phyloP scores from a whole-genome alignment of 192 early-diverging fungal genomes.

The Umbelopsis vinacea region DNA sequence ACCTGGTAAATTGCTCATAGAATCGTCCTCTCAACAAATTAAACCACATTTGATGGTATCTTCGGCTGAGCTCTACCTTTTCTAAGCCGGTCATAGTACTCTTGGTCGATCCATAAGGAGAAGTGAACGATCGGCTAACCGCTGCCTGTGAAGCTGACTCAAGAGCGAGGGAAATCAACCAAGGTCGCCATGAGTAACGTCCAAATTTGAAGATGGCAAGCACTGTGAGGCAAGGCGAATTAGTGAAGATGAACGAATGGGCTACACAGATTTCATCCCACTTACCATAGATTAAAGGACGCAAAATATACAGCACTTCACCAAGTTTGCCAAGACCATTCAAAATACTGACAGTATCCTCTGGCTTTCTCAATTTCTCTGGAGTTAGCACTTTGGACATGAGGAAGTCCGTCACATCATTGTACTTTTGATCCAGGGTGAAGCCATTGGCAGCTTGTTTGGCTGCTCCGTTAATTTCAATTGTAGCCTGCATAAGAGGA shows the following conservation, averaged over 20 bases:
- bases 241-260: not conserved
- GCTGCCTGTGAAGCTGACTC: slow-evolving; percentile 64
- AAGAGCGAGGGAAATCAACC: slow-evolving; percentile 77
- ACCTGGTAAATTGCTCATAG: slow-evolving; percentile 79
- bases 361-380: slow-evolving; percentile 67
- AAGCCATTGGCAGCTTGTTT: slow-evolving; percentile 24
- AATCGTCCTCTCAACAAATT: slow-evolving; percentile 88
- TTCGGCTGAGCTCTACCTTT: slow-evolving; percentile 73
- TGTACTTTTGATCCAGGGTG: slow-evolving; percentile 22
- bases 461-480: slow-evolving; percentile 27
- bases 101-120: slow-evolving; percentile 42
- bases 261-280: not conserved
- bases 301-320: slow-evolving; percentile 82
- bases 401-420: slow-evolving; percentile 58
- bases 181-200: slow-evolving; percentile 78
- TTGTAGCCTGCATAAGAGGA: slow-evolving; percentile 22
- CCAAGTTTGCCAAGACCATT: slow-evolving; percentile 46
- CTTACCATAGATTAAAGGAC: slow-evolving; percentile 86
- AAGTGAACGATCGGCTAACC: slow-evolving; percentile 40
- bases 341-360: slow-evolving; percentile 68
- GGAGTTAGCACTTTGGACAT: slow-evolving; percentile 60
- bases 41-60: slow-evolving; percentile 75
- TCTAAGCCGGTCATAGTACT: slow-evolving; percentile 67
- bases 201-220: slow-evolving; percentile 78
- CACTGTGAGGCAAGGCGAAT: slow-evolving; percentile 43